phyloP scores from a whole-genome alignment of 352 stramenopile species.

The Phytophthora pluvialis region DNA sequence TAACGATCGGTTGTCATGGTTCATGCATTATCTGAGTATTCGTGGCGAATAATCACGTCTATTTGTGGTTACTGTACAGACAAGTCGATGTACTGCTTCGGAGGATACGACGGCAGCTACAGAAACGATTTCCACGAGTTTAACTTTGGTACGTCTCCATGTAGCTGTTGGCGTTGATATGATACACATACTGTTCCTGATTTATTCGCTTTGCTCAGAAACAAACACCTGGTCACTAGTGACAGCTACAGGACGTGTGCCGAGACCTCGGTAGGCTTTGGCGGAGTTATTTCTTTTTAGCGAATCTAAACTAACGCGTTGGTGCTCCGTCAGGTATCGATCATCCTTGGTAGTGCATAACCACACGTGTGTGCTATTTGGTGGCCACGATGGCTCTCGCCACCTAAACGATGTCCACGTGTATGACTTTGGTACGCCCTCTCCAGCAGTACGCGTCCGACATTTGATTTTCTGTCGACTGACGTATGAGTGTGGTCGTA shows the following conservation, averaged over 20 bases:
- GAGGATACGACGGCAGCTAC: constrained; percentile 95
- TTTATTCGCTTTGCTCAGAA: constrained; percentile 43
- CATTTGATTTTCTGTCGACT: constrained; percentile 9
- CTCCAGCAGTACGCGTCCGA: neutral
- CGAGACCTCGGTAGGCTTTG: constrained; percentile 62
- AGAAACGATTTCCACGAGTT: constrained; percentile 98
- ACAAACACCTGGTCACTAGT: constrained; percentile 90
- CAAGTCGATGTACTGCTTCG: constrained; percentile 91
- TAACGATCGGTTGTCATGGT: neutral
- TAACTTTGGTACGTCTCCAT: constrained; percentile 75
- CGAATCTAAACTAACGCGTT: constrained; percentile 4
- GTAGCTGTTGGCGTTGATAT: neutral
- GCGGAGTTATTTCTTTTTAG: neutral
- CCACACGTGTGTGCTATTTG: constrained; percentile 95
- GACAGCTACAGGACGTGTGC: constrained; percentile 67
- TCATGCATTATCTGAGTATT: neutral
- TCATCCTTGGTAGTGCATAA: constrained; percentile 94
- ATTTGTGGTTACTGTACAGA: constrained; percentile 39
- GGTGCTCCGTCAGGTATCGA: constrained; percentile 58
- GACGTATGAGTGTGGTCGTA: neutral
- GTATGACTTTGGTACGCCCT: constrained; percentile 93
- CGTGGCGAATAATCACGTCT: neutral
- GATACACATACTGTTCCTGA: constrained; percentile 2
- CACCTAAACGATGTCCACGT: constrained; percentile 97
- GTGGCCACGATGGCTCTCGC: constrained; percentile 97